phyloP scores from a whole-genome alignment of 23 red algal species.

The Chondrus crispus region DNA sequence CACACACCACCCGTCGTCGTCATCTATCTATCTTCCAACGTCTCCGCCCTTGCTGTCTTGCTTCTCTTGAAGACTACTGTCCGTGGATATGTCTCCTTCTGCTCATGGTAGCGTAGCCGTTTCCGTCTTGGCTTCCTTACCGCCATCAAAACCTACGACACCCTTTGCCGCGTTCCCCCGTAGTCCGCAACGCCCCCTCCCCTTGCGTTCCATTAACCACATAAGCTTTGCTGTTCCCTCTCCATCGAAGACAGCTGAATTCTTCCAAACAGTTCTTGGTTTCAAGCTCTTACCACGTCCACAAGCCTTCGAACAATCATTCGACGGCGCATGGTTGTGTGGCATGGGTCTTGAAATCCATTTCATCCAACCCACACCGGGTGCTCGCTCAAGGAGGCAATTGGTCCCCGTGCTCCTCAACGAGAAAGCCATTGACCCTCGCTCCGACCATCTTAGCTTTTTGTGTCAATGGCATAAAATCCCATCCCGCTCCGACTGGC shows the following conservation, averaged over 20 bases:
- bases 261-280: constrained; percentile 22
- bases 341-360: constrained; percentile 39
- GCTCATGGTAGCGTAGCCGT: no score
- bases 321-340: constrained; percentile 39
- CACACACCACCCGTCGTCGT: no score
- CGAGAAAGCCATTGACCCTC: neutral
- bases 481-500: constrained; percentile 11
- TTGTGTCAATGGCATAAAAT: neutral
- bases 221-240: constrained; percentile 29
- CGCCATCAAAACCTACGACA: no score
- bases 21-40: no score
- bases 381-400: neutral
- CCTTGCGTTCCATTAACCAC: constrained; percentile 17
- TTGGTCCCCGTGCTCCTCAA: neutral
- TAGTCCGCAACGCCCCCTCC: no score
- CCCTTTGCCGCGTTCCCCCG: no score
- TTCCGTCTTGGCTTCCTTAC: no score
- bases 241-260: neutral
- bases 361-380: neutral
- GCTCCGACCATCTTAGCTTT: constrained; percentile 25
- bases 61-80: no score
- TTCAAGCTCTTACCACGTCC: constrained; percentile 14
- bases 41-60: no score
- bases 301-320: neutral
- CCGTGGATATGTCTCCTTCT: no score